These are phyloP conservation scores for Ceratobasidium theobromae DNA, from an alignment of 1,284 basidiomycete genomes.

Conservation along the genomic window DNA sequence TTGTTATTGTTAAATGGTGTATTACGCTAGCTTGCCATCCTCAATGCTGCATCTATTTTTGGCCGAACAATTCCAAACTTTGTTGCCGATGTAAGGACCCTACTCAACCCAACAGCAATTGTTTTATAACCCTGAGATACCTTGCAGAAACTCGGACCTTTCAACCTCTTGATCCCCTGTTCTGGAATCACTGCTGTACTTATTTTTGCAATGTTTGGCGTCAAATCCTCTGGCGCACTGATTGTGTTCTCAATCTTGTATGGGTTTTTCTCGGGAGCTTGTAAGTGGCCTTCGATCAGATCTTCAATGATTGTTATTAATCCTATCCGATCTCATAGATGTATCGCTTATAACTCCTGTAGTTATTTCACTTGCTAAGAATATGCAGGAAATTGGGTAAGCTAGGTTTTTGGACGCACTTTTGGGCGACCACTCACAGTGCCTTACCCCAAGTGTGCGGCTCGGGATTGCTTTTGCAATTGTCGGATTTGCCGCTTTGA, in stretches of 20 bases:
- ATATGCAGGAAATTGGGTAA: constrained; percentile 33
- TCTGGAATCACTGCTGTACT: constrained; percentile 24
- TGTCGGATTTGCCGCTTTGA: constrained; percentile 24
- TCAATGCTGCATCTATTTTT: constrained; percentile 24
- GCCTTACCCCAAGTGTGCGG: constrained; percentile 1
- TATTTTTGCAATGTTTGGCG: constrained; percentile 36
- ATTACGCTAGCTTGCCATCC: constrained; percentile 9
- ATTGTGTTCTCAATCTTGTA: constrained; percentile 35
- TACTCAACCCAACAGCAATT: neutral
- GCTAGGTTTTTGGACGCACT: neutral
- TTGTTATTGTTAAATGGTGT: neutral
- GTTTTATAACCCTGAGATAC: neutral
- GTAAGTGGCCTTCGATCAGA: constrained; percentile 2
- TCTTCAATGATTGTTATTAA: neutral
- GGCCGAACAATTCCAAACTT: constrained; percentile 29
- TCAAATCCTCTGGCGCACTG: constrained; percentile 21
- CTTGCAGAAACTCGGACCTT: constrained; percentile 28
- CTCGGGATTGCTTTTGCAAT: constrained; percentile 30
- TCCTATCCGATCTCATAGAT: neutral
- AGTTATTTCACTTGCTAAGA: constrained; percentile 13
- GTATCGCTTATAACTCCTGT: constrained; percentile 27
- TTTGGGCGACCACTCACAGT: neutral
- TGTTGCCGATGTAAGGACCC: constrained; percentile 11
- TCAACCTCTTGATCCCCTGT: constrained; percentile 33
- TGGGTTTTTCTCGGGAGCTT: constrained; percentile 35